These are phyloP conservation scores for Mycena crocata DNA, from an alignment of 768 basidiomycete species.

Conservation along the genomic window DNA sequence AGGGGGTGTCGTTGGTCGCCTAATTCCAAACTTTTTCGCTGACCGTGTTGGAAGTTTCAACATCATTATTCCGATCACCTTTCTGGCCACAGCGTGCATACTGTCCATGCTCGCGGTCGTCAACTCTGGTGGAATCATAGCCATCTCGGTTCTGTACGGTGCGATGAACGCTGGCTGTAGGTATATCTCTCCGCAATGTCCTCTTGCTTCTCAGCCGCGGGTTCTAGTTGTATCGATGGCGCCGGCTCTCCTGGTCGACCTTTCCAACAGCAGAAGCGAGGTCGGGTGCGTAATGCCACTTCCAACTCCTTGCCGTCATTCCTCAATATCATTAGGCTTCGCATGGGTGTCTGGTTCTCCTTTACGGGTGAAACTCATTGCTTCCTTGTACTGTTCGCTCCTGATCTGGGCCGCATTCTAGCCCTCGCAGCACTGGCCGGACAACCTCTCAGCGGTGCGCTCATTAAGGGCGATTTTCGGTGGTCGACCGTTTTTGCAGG, in stretches of 20 bases:
- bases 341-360: slow-evolving; percentile 30
- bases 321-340: slow-evolving; percentile 6
- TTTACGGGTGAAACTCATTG: slow-evolving; percentile 8
- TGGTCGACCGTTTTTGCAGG: slow-evolving; percentile 29
- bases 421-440: slow-evolving; percentile 20
- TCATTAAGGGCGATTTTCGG: slow-evolving; percentile 19
- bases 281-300: slow-evolving; percentile 15
- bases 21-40: slow-evolving; percentile 14
- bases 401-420: not conserved
- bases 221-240: slow-evolving; percentile 22
- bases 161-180: slow-evolving; percentile 24
- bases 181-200: not conserved
- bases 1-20: slow-evolving; percentile 16
- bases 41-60: slow-evolving; percentile 23
- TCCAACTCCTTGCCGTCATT: no score
- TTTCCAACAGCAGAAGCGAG: slow-evolving; percentile 21
- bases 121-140: slow-evolving; percentile 3
- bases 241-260: slow-evolving; percentile 21
- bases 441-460: slow-evolving; percentile 25
- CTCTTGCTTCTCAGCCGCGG: not conserved
- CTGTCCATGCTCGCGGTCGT: slow-evolving; percentile 13
- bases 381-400: not conserved
- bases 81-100: slow-evolving; percentile 11
- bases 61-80: slow-evolving; percentile 16
- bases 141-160: slow-evolving; percentile 21